Percentiles rank a stretch among this genome's conserved stretches.
These are phyloP conservation scores for Arachnomyces sp. DNA, from an alignment of 2,329 filamentous ascomycete genomes.

Conservation along the genomic window DNA sequence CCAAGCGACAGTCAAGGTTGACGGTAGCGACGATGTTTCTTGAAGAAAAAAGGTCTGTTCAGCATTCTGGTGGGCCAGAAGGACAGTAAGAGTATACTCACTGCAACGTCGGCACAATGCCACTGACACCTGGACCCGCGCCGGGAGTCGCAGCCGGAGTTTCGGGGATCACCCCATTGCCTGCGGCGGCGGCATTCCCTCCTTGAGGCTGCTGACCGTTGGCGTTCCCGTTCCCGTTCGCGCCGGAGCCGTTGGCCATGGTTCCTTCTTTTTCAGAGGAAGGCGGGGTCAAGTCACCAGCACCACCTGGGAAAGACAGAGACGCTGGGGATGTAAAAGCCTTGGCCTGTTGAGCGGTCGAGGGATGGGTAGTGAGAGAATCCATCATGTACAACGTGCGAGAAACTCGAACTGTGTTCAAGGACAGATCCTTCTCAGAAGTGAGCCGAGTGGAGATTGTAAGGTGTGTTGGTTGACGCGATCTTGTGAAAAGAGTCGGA, in stretches of 20 bases:
- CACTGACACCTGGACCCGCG: constrained; percentile 72
- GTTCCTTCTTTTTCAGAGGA: constrained; percentile 60
- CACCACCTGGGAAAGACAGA: constrained; percentile 80
- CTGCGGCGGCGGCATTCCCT: constrained; percentile 50
- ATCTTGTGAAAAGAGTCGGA: no score
- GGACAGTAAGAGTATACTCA: constrained; percentile 61
- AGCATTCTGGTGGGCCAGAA: constrained; percentile 41
- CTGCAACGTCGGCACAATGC: constrained; percentile 89
- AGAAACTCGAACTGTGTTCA: not conserved
- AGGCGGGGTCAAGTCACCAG: constrained; percentile 74
- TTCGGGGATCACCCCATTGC: constrained; percentile 73
- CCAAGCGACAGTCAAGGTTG: constrained; percentile 93
- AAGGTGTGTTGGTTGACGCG: constrained; percentile 5
- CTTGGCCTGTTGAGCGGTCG: constrained; percentile 86
- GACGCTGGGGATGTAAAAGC: constrained; percentile 89
- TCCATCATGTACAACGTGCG: constrained; percentile 54
- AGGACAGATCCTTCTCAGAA: constrained; percentile 20
- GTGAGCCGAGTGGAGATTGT: constrained; percentile 12
- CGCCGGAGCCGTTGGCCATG: constrained; percentile 35
- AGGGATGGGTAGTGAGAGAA: constrained; percentile 80
- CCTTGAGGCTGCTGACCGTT: constrained; percentile 44
- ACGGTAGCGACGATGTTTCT: constrained; percentile 99
- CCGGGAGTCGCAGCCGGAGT: constrained; percentile 89
- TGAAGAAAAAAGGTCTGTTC: constrained; percentile 39
- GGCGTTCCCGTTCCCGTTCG: constrained; percentile 39